Conservation (phyloP, 257 asterid genomes). For the Solanum pinnatisectum region DNA sequence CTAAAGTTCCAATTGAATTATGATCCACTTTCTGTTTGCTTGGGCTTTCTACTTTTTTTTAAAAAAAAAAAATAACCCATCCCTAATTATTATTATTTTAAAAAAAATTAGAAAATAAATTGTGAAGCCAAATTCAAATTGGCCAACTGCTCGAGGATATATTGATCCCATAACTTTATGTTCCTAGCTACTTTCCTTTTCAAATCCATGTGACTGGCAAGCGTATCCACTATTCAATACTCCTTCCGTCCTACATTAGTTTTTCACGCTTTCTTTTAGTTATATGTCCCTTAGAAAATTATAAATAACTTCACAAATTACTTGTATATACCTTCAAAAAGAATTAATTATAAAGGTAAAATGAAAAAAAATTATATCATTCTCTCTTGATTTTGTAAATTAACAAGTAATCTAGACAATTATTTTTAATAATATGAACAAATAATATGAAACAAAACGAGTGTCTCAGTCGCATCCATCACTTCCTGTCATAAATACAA, state of each 20-base stretch:
- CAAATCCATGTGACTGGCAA: neutral
- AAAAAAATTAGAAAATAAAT: neutral
- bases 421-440: neutral
- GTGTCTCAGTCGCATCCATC: neutral
- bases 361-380: rapidly evolving
- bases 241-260: neutral
- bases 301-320: too few relatives aligned
- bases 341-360: neutral
- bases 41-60: neutral
- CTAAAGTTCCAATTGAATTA: neutral
- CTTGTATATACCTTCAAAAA: neutral
- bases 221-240: neutral
- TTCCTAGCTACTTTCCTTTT: neutral
- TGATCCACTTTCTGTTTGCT: neutral
- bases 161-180: neutral
- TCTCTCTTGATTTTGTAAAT: neutral
- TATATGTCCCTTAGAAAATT: too few relatives aligned
- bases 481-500: neutral
- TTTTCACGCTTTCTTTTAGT: rapidly evolving
- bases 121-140: neutral
- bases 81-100: neutral
- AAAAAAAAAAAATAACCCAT: neutral
- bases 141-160: neutral
- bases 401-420: rapidly evolving
- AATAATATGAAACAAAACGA: too few relatives aligned